Percentiles rank a stretch among this genome's conserved stretches.
Evolutionary conservation across 352 stramenopile species (phyloP).

Genomic region (Globisporangium echinulatum): DNA sequence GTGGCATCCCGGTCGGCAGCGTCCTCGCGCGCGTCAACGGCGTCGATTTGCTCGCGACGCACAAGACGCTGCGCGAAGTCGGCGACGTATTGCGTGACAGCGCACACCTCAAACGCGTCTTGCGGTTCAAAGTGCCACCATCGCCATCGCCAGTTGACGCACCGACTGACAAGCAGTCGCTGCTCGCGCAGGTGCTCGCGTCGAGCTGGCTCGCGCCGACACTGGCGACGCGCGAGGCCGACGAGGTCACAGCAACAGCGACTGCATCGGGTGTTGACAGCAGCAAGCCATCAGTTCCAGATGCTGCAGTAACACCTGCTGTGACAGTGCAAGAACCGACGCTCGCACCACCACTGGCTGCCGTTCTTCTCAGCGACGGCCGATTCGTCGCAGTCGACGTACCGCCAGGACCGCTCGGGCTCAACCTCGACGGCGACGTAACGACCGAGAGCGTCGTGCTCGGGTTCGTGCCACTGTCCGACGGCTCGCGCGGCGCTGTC

Average conservation of each 20-base stretch:
- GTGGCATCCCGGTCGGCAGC: slow-evolving; percentile 30
- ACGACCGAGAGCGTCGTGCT: slow-evolving; percentile 48
- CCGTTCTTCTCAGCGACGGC: background rate
- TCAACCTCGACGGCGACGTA: slow-evolving; percentile 55
- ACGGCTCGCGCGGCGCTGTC: slow-evolving; percentile 44
- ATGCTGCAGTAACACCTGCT: slow-evolving; percentile 10
- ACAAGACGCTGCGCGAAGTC: slow-evolving; percentile 36
- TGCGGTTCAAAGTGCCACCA: slow-evolving; percentile 39
- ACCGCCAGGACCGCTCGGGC: slow-evolving; percentile 50
- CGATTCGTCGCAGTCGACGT: slow-evolving; percentile 29
- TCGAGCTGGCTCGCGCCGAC: background rate
- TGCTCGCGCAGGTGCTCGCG: slow-evolving; percentile 1
- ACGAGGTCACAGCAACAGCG: background rate
- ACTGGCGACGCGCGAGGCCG: background rate
- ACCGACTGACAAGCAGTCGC: slow-evolving; percentile 1
- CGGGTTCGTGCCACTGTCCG: slow-evolving; percentile 50
- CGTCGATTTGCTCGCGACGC: slow-evolving; percentile 29
- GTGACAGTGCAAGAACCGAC: slow-evolving; percentile 7
- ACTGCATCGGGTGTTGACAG: background rate
- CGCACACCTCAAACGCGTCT: slow-evolving; percentile 24
- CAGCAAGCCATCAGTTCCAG: slow-evolving; percentile 3
- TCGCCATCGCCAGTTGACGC: background rate
- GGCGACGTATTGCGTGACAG: slow-evolving; percentile 45
- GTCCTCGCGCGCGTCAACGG: slow-evolving; percentile 64
- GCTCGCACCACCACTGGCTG: background rate